Base-by-base conservation (phyloP, 2,329 filamentous ascomycete species). In the Aspergillus awamori region DNA sequence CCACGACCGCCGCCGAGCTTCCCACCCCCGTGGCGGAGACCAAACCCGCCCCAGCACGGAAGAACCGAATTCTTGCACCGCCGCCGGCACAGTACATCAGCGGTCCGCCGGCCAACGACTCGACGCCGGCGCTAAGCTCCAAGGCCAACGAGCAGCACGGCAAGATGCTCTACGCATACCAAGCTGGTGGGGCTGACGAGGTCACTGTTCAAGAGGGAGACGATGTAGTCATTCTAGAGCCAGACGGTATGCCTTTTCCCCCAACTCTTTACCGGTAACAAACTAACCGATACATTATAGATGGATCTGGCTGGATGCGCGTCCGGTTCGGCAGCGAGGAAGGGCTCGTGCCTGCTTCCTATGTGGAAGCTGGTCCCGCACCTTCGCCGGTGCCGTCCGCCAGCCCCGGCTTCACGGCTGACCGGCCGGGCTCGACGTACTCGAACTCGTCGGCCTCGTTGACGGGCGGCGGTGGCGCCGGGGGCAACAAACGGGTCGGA, bases 241-340 rank as follows among this genome's bases (percentile, higher is more conserved):
- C 91, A 17, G 96, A 99, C 79, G 92, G 93, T 96, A 86, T 11
- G 53, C 10, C 30, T n/a, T 8, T n/a, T 17, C 39, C 17, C 20
- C 17, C 20, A 20, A 5, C 30, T 8, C 20, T 13, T 26, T 8
- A 30, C 41, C 43, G 20, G 20, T 5, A 5, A 11, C 22, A 7
- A 52, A 58, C 47, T 65, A 65, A 69, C 53, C 53, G 6, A 62
- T 53, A 47, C 26, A 24, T 28, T 24, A 11, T 68, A 97, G 94
- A 96, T 77, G 94, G 94, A 61, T 88, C 89, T 43, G 95, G 95
- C 45, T 99, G 95, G 95, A 86, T 92, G 69, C 94, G 90, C 75
- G 87, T 99, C 61, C 89, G 90, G 55, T 84, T 85, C 36, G 90
- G 89, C 15, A 48, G 53, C 17, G 87, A 88, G 67, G 89, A 94